Base-by-base conservation (phyloP, 2,329 filamentous ascomycete species). In the Cladosporium sp. region DNA sequence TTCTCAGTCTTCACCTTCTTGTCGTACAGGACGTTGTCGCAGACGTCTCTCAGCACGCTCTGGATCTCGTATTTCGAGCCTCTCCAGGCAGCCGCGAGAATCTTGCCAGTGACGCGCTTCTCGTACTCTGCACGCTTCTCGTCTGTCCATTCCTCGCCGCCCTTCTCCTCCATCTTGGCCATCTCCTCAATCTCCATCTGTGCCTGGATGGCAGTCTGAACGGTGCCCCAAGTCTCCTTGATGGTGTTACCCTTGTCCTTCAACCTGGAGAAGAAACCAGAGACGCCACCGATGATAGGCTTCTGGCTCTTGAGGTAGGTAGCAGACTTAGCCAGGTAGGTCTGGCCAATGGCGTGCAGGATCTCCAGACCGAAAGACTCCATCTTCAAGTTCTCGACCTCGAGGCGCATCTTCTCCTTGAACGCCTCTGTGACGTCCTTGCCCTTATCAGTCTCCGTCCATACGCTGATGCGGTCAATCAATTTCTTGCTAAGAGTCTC, bases 101-200 rank as follows among this genome's bases (percentile, higher is more conserved):
- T 97, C 81, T 98, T 98, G 66, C 93, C 93, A 9, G 93, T 98
- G 19, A 97, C 92, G 62, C 86, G 84, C 66, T 92, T 86, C 77
- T 97, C 93, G 65, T 95, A 96, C 74, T 98, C 93, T 40, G 85
- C 85, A 73, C 91, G 90, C 77, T 87, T 91, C 82, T 97, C 93
- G 58, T 98, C 93, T 1, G 93, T 97, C 93, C 93, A 98, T 56
- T 95, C 90, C 52, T 96, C 93, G 46, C 93, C 93, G 49, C 92
- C 93, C 65, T 85, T 85, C 76, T 96, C 88, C 74, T 98, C 93
- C 72, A 92, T 79, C 70, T 92, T 90, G 51, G 90, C 91, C 93
- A 98, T 97, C 71, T 96, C 92, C 75, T 98, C 92, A 83, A 98
- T 95, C 55, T 91, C 95, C 76, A 95, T 86, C 75, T 98, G 93